Evolutionary conservation across 306 rosid genomes (phyloP).

Genomic region (Glycine soja): DNA sequence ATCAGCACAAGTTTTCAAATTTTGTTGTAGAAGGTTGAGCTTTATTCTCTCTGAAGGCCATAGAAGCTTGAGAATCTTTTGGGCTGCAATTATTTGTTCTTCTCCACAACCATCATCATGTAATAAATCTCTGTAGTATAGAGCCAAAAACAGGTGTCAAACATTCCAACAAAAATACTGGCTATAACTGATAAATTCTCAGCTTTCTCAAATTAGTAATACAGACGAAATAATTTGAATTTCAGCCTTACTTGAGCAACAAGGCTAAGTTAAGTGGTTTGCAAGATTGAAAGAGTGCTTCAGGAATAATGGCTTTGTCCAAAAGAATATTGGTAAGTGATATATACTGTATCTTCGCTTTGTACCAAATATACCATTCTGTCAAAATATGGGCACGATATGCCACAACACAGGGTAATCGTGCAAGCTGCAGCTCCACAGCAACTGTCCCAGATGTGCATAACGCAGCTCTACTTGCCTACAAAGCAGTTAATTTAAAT

Average conservation of each 20-base stretch:
- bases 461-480: slow-evolving; percentile 88
- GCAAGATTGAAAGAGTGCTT: slow-evolving; percentile 79
- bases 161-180: neutral
- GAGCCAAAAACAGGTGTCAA: slow-evolving; percentile 28
- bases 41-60: slow-evolving; percentile 54
- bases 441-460: slow-evolving; percentile 94
- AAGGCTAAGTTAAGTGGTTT: slow-evolving; percentile 63
- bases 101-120: slow-evolving; percentile 52
- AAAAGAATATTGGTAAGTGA: slow-evolving; percentile 91
- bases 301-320: slow-evolving; percentile 77
- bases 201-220: neutral
- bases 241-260: slow-evolving; percentile 58
- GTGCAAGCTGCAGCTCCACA: slow-evolving; percentile 85
- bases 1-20: slow-evolving; percentile 40
- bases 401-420: slow-evolving; percentile 81
- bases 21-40: slow-evolving; percentile 38
- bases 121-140: slow-evolving; percentile 64
- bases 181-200: slow-evolving; percentile 8
- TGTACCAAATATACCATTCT: slow-evolving; percentile 71
- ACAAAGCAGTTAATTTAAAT: slow-evolving; percentile 47
- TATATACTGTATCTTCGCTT: slow-evolving; percentile 72
- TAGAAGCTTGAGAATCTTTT: slow-evolving; percentile 68
- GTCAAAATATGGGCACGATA: slow-evolving; percentile 91
- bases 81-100: slow-evolving; percentile 72
- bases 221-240: neutral